Evolutionary conservation across 2,329 filamentous ascomycete genomes (phyloP).

Genomic region (Ceratocystis papillata): DNA sequence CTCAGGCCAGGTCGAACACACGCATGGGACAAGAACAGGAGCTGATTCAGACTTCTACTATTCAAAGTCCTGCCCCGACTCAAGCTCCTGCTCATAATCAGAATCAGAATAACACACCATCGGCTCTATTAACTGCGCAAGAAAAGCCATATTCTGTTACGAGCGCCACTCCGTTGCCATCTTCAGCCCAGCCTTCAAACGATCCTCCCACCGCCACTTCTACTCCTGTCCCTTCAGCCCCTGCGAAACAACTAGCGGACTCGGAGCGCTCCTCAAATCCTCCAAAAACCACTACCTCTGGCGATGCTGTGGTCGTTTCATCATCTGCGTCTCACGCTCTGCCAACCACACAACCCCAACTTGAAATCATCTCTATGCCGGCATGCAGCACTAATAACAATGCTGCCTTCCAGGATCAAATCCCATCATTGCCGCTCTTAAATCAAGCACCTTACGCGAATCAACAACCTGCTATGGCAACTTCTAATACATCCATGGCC

Average conservation of each 20-base stretch:
- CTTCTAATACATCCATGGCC: slow-evolving; percentile 46
- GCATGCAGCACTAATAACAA: slow-evolving; percentile 42
- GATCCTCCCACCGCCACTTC: background rate
- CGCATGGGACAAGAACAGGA: background rate
- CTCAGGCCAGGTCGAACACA: background rate
- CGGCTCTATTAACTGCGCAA: background rate
- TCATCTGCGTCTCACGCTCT: background rate
- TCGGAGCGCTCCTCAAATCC: too few relatives aligned
- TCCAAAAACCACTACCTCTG: slow-evolving; percentile 12
- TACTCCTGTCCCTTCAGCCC: background rate
- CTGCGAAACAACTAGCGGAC: background rate
- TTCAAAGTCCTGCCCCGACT: background rate
- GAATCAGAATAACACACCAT: background rate
- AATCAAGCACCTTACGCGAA: background rate
- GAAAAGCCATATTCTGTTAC: background rate
- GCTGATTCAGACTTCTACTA: background rate
- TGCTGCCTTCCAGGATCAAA: slow-evolving; percentile 7
- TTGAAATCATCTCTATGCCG: slow-evolving; percentile 31
- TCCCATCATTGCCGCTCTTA: background rate
- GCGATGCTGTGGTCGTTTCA: slow-evolving; percentile 12
- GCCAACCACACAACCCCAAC: slow-evolving; percentile 45
- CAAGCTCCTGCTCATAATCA: background rate
- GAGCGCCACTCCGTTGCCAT: background rate
- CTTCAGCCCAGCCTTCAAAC: background rate
- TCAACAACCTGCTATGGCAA: background rate